Evolutionary conservation across 768 basidiomycete genomes (phyloP), one percentile per base, ranked within the genome.

Genomic region (Antrodiella citrinella): DNA sequence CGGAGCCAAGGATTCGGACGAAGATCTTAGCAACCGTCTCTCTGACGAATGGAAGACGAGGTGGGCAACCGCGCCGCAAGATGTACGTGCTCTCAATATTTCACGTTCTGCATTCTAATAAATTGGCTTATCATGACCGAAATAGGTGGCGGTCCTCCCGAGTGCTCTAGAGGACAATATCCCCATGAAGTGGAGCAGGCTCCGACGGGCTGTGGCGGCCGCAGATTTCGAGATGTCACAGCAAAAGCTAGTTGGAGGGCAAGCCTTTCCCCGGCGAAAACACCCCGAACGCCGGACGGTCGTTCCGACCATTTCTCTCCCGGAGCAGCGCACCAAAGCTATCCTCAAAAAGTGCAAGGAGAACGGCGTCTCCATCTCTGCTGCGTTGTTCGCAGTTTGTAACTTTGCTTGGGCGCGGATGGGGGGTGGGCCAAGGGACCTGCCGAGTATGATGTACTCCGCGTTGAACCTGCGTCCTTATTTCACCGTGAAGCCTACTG

Each of bases 361-460:
- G 1, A 69, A 80, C 39, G 81, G 80, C 0, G 83, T 88, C 5
- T 87, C 86, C 5, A 83, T 91, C 54, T 82, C 86, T 0, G 80
- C 79, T 52, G 82, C 82, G 20, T 66, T 88, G 39, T 91, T 91
- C 60, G 83, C 86, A 2, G 66, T 89, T 10, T 83, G 82, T 62
- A 86, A 84, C 59, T 62, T 87, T 35, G 87, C 85, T 4, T 89
- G 86, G 86, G 75, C 77, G 3, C 71, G 75, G 56, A 74, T 75
- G 26, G 69, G 67, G 20, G 59, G 63, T 22, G 66, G 67, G 12
- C 69, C 70, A 39, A 65, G 64, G 56, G 74, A 80, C 50, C 63
- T 79, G 44, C 82, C 82, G 4, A 75, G 69, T 77, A 78, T 91
- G 80, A 82, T 92, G 78, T 93, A 93, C 64, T 86, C 87, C 5